Evolutionary conservation across 345 rosid genomes (phyloP).

Genomic region (Populus tremula): DNA sequence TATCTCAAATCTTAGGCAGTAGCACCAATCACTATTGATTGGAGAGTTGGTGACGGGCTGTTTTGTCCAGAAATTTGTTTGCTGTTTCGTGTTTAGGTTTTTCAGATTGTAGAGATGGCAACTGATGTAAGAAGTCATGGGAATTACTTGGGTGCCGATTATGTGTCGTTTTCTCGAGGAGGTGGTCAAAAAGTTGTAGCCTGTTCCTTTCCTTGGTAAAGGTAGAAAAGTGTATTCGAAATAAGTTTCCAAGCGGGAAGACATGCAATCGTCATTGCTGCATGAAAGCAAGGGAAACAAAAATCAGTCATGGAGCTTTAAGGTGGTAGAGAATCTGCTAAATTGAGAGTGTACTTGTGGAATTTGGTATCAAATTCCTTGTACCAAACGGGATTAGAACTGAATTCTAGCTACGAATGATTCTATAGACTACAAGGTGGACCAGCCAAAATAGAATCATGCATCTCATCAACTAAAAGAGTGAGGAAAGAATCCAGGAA

Average conservation of each 20-base stretch:
- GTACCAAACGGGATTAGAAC: background rate
- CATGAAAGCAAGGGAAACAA: conserved; percentile 1
- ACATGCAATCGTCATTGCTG: conserved; percentile 7
- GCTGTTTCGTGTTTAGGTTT: background rate
- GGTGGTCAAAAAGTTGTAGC: conserved; percentile 1
- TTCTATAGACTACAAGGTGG: background rate
- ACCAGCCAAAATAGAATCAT: background rate
- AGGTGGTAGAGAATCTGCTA: conserved; percentile 17
- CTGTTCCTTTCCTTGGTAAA: conserved; percentile 16
- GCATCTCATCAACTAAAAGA: background rate
- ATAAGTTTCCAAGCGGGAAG: conserved; percentile 19
- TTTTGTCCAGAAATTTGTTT: background rate
- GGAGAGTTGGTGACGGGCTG: background rate
- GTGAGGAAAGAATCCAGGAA: conserved; percentile 7
- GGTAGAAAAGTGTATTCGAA: background rate
- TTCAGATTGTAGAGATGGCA: background rate
- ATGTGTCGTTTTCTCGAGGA: conserved; percentile 6
- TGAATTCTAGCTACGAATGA: background rate
- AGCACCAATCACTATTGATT: background rate
- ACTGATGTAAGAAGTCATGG: background rate
- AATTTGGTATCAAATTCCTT: conserved; percentile 13
- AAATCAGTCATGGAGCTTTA: conserved; percentile 2
- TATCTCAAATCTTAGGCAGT: background rate
- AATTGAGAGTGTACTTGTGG: conserved; percentile 10
- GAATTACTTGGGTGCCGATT: background rate